phyloP scores from a whole-genome alignment of 148 eudicot genomes.

The Spergularia marina region DNA sequence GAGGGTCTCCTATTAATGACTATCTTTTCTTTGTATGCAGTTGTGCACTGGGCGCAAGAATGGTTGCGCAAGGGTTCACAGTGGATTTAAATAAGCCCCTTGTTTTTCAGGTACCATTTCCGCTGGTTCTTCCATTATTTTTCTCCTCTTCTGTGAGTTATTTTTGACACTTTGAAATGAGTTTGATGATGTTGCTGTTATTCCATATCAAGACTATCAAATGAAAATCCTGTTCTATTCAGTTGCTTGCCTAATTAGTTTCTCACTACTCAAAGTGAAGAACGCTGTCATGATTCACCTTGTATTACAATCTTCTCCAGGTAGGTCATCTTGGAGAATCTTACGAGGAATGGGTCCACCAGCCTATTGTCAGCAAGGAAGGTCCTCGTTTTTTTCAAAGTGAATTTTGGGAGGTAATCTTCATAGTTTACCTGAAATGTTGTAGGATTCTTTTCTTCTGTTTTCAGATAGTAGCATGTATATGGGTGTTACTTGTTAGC shows the following conservation, averaged over 20 bases:
- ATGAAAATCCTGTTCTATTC: not conserved
- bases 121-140: not conserved
- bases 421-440: not conserved
- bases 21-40: not conserved
- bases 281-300: not conserved
- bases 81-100: slow-evolving; percentile 91
- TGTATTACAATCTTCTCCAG: slow-evolving; percentile 28
- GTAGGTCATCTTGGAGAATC: slow-evolving; percentile 85
- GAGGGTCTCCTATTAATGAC: not conserved
- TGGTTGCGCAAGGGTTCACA: slow-evolving; percentile 73
- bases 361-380: slow-evolving; percentile 73
- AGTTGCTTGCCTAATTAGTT: not conserved
- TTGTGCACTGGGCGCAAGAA: slow-evolving; percentile 34
- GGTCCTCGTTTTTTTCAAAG: slow-evolving; percentile 76
- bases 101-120: slow-evolving; percentile 72
- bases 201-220: not conserved
- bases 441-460: no score
- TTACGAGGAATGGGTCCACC: slow-evolving; percentile 85
- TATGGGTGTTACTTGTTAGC: not conserved
- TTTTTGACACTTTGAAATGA: not conserved
- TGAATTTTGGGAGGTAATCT: slow-evolving; percentile 64
- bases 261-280: not conserved
- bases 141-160: not conserved
- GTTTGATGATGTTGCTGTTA: not conserved
- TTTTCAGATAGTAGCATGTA: not conserved